These are phyloP conservation scores for Umbellularia californica DNA, from an alignment of 164 flowering plant genomes.

Conservation along the genomic window DNA sequence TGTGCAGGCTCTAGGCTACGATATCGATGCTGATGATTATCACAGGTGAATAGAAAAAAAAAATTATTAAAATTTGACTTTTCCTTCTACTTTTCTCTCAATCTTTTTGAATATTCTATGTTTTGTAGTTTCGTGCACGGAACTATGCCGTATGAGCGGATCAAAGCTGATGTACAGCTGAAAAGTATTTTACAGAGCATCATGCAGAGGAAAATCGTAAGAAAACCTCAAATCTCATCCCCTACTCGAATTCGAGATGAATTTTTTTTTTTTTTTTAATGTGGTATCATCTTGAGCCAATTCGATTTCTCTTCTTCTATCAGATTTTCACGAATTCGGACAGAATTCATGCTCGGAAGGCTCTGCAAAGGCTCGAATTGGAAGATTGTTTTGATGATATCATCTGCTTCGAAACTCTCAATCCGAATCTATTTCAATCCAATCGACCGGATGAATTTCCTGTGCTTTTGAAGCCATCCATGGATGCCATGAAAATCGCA, in stretches of 20 bases:
- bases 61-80: too few species aligned
- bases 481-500: conserved; percentile 66
- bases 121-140: conserved; percentile 82
- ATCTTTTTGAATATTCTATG: background rate
- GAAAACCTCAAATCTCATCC: background rate
- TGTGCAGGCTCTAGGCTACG: conserved; percentile 26
- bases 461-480: conserved; percentile 70
- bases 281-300: background rate
- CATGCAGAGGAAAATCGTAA: conserved; percentile 66
- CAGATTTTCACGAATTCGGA: conserved; percentile 84
- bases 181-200: conserved; percentile 57
- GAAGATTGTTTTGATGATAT: conserved; percentile 75
- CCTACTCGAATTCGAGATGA: background rate
- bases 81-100: background rate
- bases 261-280: background rate
- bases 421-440: conserved; percentile 57
- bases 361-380: conserved; percentile 55
- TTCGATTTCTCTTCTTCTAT: background rate
- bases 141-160: conserved; percentile 68
- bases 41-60: conserved; percentile 21
- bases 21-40: conserved; percentile 33
- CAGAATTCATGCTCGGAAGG: conserved; percentile 53
- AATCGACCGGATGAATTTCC: conserved; percentile 62
- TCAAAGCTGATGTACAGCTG: conserved; percentile 59
- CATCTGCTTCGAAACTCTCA: conserved; percentile 87